These are phyloP conservation scores for Paraglomus brasilianum DNA, from an alignment of 192 early-diverging fungal genomes.

Conservation along the genomic window DNA sequence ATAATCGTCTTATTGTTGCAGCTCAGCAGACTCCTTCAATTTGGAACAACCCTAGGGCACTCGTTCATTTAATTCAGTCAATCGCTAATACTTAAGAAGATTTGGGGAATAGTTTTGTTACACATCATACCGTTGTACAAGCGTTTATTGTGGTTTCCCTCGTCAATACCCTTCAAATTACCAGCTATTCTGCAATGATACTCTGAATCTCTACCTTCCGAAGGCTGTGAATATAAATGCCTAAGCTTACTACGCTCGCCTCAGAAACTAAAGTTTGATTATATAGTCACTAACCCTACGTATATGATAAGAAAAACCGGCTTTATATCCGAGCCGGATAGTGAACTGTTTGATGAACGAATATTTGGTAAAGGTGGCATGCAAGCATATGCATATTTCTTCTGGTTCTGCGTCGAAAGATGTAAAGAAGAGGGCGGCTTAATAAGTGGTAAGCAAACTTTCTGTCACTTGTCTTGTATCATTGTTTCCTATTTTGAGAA, in stretches of 20 bases:
- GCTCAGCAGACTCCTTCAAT: slow-evolving; percentile 29
- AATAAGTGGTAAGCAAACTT: slow-evolving; percentile 46
- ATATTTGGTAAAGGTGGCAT: slow-evolving; percentile 50
- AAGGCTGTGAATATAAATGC: slow-evolving; percentile 46
- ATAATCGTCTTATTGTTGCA: slow-evolving; percentile 38
- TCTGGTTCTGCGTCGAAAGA: slow-evolving; percentile 56
- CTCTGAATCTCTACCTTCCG: slow-evolving; percentile 46
- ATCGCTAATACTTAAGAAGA: slow-evolving; percentile 43
- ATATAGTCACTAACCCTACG: slow-evolving; percentile 60
- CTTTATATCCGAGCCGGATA: slow-evolving; percentile 50
- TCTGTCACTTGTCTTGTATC: too few species aligned
- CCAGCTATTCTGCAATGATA: slow-evolving; percentile 55
- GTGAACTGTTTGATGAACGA: slow-evolving; percentile 47
- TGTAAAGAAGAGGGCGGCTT: slow-evolving; percentile 45
- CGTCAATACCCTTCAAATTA: slow-evolving; percentile 22
- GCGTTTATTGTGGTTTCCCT: slow-evolving; percentile 19
- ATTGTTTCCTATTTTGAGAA: too few species aligned
- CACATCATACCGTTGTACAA: slow-evolving; percentile 50
- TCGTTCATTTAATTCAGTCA: slow-evolving; percentile 36
- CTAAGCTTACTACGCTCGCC: slow-evolving; percentile 44
- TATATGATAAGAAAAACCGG: slow-evolving; percentile 62
- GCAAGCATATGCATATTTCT: slow-evolving; percentile 60
- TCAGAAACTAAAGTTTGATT: slow-evolving; percentile 46
- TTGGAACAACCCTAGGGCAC: slow-evolving; percentile 41
- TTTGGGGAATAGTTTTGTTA: slow-evolving; percentile 57